Evolutionary conservation across 345 rosid genomes (phyloP), one percentile per base, ranked within the genome.

Genomic region (Eutrema heterophyllum): DNA sequence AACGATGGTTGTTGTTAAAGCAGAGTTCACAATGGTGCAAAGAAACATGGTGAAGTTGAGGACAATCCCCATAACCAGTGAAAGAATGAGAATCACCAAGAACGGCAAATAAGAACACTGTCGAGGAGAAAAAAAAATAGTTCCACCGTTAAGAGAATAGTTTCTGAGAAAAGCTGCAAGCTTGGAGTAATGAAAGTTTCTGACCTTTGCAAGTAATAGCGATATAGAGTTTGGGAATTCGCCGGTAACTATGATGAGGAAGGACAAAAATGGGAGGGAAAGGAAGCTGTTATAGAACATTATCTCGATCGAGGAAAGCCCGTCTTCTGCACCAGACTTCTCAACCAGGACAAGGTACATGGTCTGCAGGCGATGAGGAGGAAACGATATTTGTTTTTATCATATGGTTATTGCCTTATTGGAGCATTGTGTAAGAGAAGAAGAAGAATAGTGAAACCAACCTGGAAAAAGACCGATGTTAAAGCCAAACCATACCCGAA

Each of bases 11-110:
- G 98, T 94, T 56, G 98, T 94, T 44, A 94, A 80, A 48, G 98
- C 98, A 67, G 97, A 94, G 83, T 94, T 94, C 79, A 94, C 97
- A 61, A 94, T 81, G 75, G 98, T 94, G 80, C 97, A 94, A 67
- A 94, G 82, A 80, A 94, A 94, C 97, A 91, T 91, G 26, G 98
- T 94, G 87, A 75, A 94, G 87, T 94, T 94, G 74, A 94, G 98
- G 74, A 82, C 82, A 11, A 94, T 94, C 41, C 97, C 97, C 98
- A 91, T 91, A 69, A 89, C 88, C 83, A 94, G 78, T 43, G 98
- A 91, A 68, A 94, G 68, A 66, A 87, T 44, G 21, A 91, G 86
- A 65, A 87, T 78, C 76, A 78, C 71, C 84, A 87, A 82, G 81
- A 89, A 91, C 1, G 86, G 87, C 53, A 91, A 75, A 26, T 93